These are phyloP conservation scores for Barbatosphaeria neglecta DNA, from an alignment of 495 filamentous ascomycete species.

Conservation along the genomic window DNA sequence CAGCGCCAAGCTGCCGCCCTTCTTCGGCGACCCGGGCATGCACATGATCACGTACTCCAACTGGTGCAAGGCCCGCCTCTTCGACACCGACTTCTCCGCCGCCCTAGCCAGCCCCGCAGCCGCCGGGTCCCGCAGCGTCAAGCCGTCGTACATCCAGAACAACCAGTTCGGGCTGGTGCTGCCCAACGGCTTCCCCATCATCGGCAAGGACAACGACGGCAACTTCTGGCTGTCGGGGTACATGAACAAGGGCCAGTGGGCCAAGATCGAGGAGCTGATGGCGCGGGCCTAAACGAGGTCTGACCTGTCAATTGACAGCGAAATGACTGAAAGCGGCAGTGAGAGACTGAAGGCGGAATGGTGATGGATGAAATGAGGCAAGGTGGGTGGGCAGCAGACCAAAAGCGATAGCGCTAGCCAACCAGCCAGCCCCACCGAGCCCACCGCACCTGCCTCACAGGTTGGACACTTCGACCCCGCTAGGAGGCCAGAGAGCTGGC, in stretches of 20 bases:
- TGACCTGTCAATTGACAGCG: too few relatives aligned
- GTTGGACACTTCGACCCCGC: too few relatives aligned
- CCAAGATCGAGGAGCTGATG: conserved; percentile 19
- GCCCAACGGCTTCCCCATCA: conserved; percentile 22
- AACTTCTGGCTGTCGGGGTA: conserved; percentile 36
- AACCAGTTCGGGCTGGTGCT: conserved; percentile 18
- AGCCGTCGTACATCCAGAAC: conserved; percentile 16
- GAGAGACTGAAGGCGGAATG: too few relatives aligned
- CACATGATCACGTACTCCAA: conserved; percentile 29
- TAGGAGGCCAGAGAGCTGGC: too few relatives aligned
- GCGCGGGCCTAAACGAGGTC: conserved; percentile 5
- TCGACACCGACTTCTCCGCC: conserved; percentile 28
- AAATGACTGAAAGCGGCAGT: too few relatives aligned
- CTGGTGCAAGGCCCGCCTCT: conserved; percentile 31
- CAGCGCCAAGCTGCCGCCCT: conserved; percentile 7
- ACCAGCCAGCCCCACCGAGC: too few relatives aligned
- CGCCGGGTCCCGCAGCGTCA: conserved; percentile 5
- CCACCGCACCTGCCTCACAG: too few relatives aligned
- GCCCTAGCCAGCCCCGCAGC: conserved; percentile 11
- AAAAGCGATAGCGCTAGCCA: too few relatives aligned
- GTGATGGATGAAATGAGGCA: too few relatives aligned
- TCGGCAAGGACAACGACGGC: conserved; percentile 37
- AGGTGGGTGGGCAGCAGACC: too few relatives aligned
- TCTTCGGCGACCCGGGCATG: conserved; percentile 30
- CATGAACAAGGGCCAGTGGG: conserved; percentile 22